Percentiles rank a stretch among this genome's conserved stretches.
Evolutionary conservation across 768 basidiomycete genomes (phyloP).

Genomic region (Mrakia blollopis): DNA sequence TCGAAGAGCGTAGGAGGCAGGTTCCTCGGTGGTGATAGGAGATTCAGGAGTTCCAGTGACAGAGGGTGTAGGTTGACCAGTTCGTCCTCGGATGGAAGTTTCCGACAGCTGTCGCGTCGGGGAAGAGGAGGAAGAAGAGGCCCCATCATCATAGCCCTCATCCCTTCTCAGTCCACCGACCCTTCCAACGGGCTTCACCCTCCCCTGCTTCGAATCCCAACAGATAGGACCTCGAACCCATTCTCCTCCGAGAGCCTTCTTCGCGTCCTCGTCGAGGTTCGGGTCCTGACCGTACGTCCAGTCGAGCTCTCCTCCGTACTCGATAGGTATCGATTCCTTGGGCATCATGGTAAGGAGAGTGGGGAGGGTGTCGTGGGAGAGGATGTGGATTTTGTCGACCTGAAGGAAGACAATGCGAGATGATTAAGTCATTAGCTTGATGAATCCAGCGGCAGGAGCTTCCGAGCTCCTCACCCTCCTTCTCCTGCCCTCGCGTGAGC

Average conservation of each 20-base stretch:
- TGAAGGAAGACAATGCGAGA: neutral
- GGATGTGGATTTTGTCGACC: slow-evolving; percentile 34
- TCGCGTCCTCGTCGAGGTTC: slow-evolving; percentile 18
- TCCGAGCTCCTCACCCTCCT: neutral
- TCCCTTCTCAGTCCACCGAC: neutral
- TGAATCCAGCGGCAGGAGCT: slow-evolving; percentile 1
- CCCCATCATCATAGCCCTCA: neutral
- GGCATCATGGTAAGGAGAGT: slow-evolving; percentile 28
- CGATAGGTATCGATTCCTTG: slow-evolving; percentile 22
- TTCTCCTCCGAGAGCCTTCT: neutral
- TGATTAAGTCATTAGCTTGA: neutral
- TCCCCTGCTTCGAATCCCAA: slow-evolving; percentile 18
- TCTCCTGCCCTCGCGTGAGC: too few species aligned
- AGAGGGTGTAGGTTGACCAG: neutral
- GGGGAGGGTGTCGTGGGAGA: slow-evolving; percentile 13
- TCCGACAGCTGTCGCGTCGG: neutral
- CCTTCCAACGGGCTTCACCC: slow-evolving; percentile 10
- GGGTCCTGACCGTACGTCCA: slow-evolving; percentile 32
- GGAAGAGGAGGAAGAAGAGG: neutral
- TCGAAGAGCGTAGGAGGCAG: neutral
- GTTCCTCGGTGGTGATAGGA: neutral
- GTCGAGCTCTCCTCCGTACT: slow-evolving; percentile 32
- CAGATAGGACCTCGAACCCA: slow-evolving; percentile 19
- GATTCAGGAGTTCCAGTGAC: too few species aligned
- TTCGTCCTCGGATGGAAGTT: neutral